Conservation (phyloP, 176 grass and related monocot species). For the Cenchrus americanus region DNA sequence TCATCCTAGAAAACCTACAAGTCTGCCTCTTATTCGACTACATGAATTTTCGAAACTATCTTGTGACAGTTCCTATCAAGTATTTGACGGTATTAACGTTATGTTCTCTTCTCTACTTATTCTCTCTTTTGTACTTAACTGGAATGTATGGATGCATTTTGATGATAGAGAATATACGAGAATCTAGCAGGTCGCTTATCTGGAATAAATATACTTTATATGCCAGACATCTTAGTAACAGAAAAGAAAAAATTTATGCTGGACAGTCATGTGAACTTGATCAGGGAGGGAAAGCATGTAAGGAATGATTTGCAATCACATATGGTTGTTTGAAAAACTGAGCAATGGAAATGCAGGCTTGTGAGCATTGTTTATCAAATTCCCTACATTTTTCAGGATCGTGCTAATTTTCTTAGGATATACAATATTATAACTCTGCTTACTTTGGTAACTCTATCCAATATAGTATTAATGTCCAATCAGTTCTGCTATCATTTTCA, state of each 20-base stretch:
- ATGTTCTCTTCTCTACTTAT: not conserved
- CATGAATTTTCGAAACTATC: not conserved
- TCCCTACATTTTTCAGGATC: not conserved
- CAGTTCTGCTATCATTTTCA: constrained; percentile 15
- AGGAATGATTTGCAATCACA: not conserved
- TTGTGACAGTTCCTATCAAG: not conserved
- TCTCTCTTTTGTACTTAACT: not conserved
- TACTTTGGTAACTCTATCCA: not conserved
- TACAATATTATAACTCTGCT: not conserved
- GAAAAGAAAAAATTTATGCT: not conserved
- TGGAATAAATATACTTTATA: constrained; percentile 2
- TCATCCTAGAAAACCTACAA: constrained; percentile 9
- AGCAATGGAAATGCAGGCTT: not conserved
- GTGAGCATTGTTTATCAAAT: constrained; percentile 8
- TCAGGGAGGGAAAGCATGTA: not conserved
- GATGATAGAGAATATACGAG: not conserved
- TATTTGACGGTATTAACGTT: not conserved
- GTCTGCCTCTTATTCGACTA: not conserved
- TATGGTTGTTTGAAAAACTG: not conserved
- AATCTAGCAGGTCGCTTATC: not conserved
- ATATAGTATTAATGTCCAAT: not conserved
- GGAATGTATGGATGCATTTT: constrained; percentile 8
- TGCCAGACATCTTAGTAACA: not conserved
- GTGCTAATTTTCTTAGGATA: not conserved
- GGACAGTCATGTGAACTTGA: constrained; percentile 1